A percentile compares a stretch with the other conserved stretches of the same genome.
Evolutionary conservation across 192 early-diverging fungal genomes (phyloP).

Genomic region (Glomus cerebriforme): DNA sequence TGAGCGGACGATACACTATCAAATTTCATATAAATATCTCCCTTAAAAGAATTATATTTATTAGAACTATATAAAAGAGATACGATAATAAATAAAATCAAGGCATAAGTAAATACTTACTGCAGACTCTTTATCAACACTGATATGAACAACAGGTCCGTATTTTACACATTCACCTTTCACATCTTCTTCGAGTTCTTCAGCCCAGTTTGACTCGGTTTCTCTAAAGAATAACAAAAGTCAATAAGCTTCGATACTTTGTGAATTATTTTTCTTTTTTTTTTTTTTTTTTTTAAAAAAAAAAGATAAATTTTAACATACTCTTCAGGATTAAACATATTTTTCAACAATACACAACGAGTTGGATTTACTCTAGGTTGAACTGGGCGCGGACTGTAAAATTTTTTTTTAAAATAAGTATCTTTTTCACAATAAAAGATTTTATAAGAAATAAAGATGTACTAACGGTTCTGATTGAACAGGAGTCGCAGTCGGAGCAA

Average conservation of each 20-base stretch:
- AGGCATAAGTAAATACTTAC: slow-evolving; percentile 38
- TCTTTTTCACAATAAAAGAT: neutral
- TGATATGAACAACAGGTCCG: slow-evolving; percentile 75
- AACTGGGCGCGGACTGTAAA: slow-evolving; percentile 44
- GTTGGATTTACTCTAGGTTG: slow-evolving; percentile 59
- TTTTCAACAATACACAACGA: slow-evolving; percentile 73
- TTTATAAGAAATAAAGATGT: neutral
- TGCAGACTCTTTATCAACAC: slow-evolving; percentile 64
- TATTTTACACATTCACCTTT: slow-evolving; percentile 78
- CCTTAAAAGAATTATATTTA: slow-evolving; percentile 45
- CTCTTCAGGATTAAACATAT: slow-evolving; percentile 87
- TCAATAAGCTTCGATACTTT: slow-evolving; percentile 3
- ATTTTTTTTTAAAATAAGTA: slow-evolving; percentile 11
- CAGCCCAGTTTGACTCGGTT: slow-evolving; percentile 79
- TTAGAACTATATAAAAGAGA: neutral
- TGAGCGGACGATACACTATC: slow-evolving; percentile 64
- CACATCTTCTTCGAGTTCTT: slow-evolving; percentile 85
- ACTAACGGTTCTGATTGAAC: slow-evolving; percentile 33
- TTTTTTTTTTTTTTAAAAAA: too few relatives aligned
- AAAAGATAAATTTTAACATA: slow-evolving; percentile 45
- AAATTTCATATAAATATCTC: slow-evolving; percentile 86
- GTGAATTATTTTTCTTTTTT: slow-evolving; percentile 27
- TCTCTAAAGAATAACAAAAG: slow-evolving; percentile 57
- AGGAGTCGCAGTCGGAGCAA: slow-evolving; percentile 40
- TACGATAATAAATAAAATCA: slow-evolving; percentile 8